Percentiles rank a stretch among this genome's conserved stretches.
Conservation (phyloP, 495 filamentous ascomycete species). For the Amphirosellinia nigrospora region DNA sequence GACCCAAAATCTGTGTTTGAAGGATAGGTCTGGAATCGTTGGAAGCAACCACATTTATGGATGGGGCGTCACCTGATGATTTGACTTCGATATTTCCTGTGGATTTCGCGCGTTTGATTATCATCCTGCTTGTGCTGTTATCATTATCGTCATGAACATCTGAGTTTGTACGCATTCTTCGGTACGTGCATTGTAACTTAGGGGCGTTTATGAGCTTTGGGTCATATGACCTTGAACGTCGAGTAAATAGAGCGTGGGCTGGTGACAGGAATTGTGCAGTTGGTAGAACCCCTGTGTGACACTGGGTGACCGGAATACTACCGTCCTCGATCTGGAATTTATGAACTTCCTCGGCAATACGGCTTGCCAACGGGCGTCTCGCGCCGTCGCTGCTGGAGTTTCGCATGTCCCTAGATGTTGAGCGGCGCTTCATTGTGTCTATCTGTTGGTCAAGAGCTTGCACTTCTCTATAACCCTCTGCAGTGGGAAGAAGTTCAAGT, state of each 20-base stretch:
- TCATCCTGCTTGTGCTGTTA: slow-evolving; percentile 48
- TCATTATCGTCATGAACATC: slow-evolving; percentile 32
- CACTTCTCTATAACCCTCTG: slow-evolving; percentile 40
- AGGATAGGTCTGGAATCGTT: neutral
- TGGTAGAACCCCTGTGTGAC: neutral
- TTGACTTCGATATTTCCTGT: slow-evolving; percentile 24
- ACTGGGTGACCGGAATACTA: slow-evolving; percentile 19
- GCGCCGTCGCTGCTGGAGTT: slow-evolving; percentile 23
- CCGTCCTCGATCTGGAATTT: slow-evolving; percentile 30
- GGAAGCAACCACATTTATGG: neutral
- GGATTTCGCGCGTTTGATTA: slow-evolving; percentile 22
- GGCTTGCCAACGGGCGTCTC: slow-evolving; percentile 28
- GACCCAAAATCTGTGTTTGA: neutral
- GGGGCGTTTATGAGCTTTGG: slow-evolving; percentile 5
- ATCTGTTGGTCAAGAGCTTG: slow-evolving; percentile 44
- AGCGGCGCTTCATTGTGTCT: slow-evolving; percentile 40
- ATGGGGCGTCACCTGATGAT: neutral
- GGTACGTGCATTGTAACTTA: slow-evolving; percentile 22
- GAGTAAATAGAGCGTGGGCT: slow-evolving; percentile 5
- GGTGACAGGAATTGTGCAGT: slow-evolving; percentile 14
- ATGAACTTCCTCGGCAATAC: slow-evolving; percentile 36
- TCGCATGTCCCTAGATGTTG: slow-evolving; percentile 13
- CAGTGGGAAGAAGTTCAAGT: slow-evolving; percentile 42
- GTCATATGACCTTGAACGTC: slow-evolving; percentile 14
- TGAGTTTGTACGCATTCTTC: slow-evolving; percentile 33